Evolutionary conservation across 495 filamentous ascomycete species (phyloP), one percentile per base, ranked within the genome.

Genomic region (Cercophora sp.): DNA sequence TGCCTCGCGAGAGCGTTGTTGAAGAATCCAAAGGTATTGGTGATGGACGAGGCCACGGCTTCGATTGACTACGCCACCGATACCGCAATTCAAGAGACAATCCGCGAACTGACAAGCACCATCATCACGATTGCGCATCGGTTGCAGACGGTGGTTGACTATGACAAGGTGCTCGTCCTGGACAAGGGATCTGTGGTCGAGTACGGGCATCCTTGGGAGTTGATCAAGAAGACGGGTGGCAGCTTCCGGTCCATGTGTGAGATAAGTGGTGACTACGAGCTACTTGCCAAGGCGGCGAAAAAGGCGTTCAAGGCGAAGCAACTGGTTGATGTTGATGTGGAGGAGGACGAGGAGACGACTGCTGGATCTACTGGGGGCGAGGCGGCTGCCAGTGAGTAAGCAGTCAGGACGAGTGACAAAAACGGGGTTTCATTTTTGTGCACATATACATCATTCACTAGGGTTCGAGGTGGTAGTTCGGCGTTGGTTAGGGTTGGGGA

Each of bases 11-110:
- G 94, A 16, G 94, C 94, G 0, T 79, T 99, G 39, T 86, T 99
- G 60, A 96, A 91, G 73, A 81, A 80, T 25, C 93, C 94, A 0
- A 88, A 85, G 36, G 93, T 99, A 15, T 74, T 99, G 3, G 85
- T 99, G 65, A 97, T 99, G 93, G 94, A 99, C 69, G 94, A 99
- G 75, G 94, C 94, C 15, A 99, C 94, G 5, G 94, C 93, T 0
- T 95, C 89, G 1, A 97, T 99, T 64, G 94, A 99, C 75, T 97
- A 97, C 70, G 84, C 83, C 27, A 99, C 93, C 13, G 94, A 99
- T 62, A 73, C 83, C 53, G 96, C 96, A 69, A 97, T 99, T 64
- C 94, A 99, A 67, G 88, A 87, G 50, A 96, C 94, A 0, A 87
- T 99, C 51, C 85, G 89, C 31, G 89, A 96, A 65, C 76, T 97